Conservation (phyloP, 1,284 basidiomycete genomes). For the Ganoderma lucidum region DNA sequence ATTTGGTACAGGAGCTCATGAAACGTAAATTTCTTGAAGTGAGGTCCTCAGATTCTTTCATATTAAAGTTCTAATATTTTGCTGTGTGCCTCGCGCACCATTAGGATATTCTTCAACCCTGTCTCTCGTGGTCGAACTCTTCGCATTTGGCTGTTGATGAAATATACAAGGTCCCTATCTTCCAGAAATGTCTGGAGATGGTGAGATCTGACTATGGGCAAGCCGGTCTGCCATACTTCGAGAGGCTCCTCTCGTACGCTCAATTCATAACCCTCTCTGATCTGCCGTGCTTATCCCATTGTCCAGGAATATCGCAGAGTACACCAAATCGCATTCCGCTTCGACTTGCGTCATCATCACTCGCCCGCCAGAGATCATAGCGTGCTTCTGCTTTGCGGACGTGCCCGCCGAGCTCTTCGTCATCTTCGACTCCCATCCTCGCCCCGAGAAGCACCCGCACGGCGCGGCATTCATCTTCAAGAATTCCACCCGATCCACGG, state of each 20-base stretch:
- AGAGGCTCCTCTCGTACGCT: conserved; percentile 53
- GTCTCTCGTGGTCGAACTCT: conserved; percentile 53
- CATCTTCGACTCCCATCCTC: conserved; percentile 71
- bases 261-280: neutral
- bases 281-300: neutral
- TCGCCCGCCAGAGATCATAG: conserved; percentile 72
- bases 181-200: conserved; percentile 48
- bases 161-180: conserved; percentile 44
- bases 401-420: conserved; percentile 50
- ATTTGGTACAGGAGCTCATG: conserved; percentile 24
- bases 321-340: conserved; percentile 44
- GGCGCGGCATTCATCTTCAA: conserved; percentile 66
- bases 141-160: conserved; percentile 65
- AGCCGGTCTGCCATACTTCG: conserved; percentile 51
- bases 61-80: neutral
- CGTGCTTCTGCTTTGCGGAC: conserved; percentile 57
- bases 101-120: conserved; percentile 36
- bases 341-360: conserved; percentile 61
- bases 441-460: conserved; percentile 57
- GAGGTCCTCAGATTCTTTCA: neutral
- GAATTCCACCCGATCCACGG: conserved; percentile 49
- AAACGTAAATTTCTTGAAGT: conserved; percentile 25
- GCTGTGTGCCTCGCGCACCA: neutral
- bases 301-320: conserved; percentile 25
- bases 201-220: conserved; percentile 49